phyloP scores from a whole-genome alignment of 257 asterid genomes.

The Nicotiana otophora region DNA sequence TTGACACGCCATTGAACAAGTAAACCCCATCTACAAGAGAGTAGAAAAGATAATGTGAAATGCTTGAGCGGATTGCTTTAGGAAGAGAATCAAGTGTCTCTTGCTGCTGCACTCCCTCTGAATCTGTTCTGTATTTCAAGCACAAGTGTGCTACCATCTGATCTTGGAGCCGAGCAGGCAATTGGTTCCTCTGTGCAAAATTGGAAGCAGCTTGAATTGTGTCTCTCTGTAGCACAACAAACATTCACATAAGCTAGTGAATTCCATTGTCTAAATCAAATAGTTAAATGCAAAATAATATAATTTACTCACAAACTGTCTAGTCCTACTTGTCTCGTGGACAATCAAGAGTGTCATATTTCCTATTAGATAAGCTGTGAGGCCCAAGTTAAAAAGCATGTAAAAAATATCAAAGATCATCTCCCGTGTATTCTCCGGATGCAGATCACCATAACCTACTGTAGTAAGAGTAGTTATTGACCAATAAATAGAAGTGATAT shows the following conservation, averaged over 20 bases:
- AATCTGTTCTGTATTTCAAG: slow-evolving; percentile 34
- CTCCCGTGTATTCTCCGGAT: slow-evolving; percentile 38
- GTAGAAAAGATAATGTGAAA: slow-evolving; percentile 32
- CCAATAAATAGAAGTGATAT: slow-evolving; percentile 52
- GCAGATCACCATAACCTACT: slow-evolving; percentile 60
- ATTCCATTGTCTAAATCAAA: neutral
- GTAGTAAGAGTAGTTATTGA: slow-evolving; percentile 50
- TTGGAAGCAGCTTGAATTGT: slow-evolving; percentile 37
- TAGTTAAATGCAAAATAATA: neutral
- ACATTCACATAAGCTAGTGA: neutral
- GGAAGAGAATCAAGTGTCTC: slow-evolving; percentile 37
- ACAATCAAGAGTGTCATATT: slow-evolving; percentile 57
- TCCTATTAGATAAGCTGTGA: slow-evolving; percentile 48
- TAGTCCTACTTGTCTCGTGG: slow-evolving; percentile 50
- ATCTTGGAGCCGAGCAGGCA: slow-evolving; percentile 32
- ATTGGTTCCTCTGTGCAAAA: slow-evolving; percentile 35
- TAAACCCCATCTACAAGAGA: slow-evolving; percentile 27
- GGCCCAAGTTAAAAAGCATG: slow-evolving; percentile 49
- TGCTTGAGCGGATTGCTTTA: slow-evolving; percentile 40
- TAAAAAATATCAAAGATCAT: slow-evolving; percentile 36
- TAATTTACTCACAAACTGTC: slow-evolving; percentile 38
- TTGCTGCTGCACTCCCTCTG: slow-evolving; percentile 37
- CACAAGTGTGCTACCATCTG: slow-evolving; percentile 45
- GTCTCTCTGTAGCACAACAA: slow-evolving; percentile 23
- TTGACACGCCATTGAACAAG: slow-evolving; percentile 30